phyloP scores from a whole-genome alignment of 2,329 filamentous ascomycete genomes.

The Fusarium subtropicale region DNA sequence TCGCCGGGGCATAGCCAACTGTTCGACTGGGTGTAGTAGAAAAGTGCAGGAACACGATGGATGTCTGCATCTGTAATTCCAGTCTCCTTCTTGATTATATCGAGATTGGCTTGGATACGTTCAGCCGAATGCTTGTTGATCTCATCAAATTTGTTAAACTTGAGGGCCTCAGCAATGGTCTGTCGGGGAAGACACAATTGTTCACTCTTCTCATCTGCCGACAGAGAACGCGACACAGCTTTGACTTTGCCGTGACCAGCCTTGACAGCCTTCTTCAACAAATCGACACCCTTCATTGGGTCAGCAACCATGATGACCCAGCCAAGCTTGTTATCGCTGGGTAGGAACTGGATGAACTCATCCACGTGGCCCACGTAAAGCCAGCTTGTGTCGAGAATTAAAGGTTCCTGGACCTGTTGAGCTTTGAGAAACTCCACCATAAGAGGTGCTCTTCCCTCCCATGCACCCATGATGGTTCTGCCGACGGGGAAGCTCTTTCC shows the following conservation, averaged over 20 bases:
- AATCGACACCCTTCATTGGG: conserved; percentile 31
- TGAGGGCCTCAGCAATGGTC: conserved; percentile 36
- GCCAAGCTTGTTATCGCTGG: conserved; percentile 40
- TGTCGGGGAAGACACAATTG: conserved; percentile 12
- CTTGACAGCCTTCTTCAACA: conserved; percentile 33
- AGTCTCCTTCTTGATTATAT: conserved; percentile 42
- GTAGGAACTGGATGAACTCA: conserved; percentile 49
- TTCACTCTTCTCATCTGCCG: background rate
- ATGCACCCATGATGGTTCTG: conserved; percentile 38
- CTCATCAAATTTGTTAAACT: conserved; percentile 6
- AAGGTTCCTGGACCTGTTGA: conserved; percentile 52
- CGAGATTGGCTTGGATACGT: conserved; percentile 41
- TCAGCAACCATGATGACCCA: conserved; percentile 45
- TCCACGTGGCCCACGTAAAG: conserved; percentile 47
- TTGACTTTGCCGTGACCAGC: conserved; percentile 31
- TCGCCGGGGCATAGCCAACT: conserved; percentile 8
- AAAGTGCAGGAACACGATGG: conserved; percentile 37
- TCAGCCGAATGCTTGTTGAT: conserved; percentile 27
- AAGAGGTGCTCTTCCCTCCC: conserved; percentile 17
- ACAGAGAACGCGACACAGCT: conserved; percentile 28
- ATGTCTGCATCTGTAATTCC: conserved; percentile 43
- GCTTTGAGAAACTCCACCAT: conserved; percentile 49
- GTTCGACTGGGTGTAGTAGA: conserved; percentile 5
- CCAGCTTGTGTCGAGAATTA: conserved; percentile 50
- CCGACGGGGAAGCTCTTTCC: conserved; percentile 39